Conservation (phyloP, 2,329 filamentous ascomycete genomes). For the Exophiala xenobiotica region DNA sequence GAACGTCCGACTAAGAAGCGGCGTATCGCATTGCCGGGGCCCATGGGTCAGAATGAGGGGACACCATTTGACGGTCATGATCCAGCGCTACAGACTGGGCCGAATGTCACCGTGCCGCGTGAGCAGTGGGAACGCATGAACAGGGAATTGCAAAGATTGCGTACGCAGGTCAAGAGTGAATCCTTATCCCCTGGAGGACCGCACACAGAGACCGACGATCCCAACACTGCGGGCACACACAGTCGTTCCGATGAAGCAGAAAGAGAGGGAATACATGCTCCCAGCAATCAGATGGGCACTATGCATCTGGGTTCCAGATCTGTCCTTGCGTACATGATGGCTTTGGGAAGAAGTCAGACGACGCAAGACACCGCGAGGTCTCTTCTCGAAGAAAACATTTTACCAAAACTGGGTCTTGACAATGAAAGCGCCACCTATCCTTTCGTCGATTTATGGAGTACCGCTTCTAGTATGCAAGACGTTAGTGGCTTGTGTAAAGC, state of each 20-base stretch:
- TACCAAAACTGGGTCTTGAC: constrained; percentile 62
- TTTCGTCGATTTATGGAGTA: constrained; percentile 65
- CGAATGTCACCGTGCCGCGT: constrained; percentile 29
- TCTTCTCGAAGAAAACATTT: constrained; percentile 59
- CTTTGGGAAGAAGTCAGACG: constrained; percentile 51
- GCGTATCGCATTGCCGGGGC: constrained; percentile 31
- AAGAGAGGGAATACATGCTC: constrained; percentile 59
- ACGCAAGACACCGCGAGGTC: constrained; percentile 50
- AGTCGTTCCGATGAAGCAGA: constrained; percentile 33
- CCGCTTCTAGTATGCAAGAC: constrained; percentile 58
- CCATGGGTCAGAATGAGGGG: constrained; percentile 17
- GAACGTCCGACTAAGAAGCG: constrained; percentile 50
- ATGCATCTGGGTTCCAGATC: constrained; percentile 63
- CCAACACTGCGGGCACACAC: constrained; percentile 9
- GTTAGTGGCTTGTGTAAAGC: constrained; percentile 59
- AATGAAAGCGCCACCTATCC: constrained; percentile 65
- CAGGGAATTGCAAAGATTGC: constrained; percentile 23
- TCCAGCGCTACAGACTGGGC: constrained; percentile 19
- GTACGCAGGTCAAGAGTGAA: constrained; percentile 8
- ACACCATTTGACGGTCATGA: constrained; percentile 14
- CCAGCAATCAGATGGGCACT: constrained; percentile 59
- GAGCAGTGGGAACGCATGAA: constrained; percentile 32
- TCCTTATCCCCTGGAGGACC: constrained; percentile 8
- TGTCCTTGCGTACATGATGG: constrained; percentile 60
- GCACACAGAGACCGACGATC: constrained; percentile 14